phyloP scores from a whole-genome alignment of 306 rosid genomes.

The Albizia julibrissin region DNA sequence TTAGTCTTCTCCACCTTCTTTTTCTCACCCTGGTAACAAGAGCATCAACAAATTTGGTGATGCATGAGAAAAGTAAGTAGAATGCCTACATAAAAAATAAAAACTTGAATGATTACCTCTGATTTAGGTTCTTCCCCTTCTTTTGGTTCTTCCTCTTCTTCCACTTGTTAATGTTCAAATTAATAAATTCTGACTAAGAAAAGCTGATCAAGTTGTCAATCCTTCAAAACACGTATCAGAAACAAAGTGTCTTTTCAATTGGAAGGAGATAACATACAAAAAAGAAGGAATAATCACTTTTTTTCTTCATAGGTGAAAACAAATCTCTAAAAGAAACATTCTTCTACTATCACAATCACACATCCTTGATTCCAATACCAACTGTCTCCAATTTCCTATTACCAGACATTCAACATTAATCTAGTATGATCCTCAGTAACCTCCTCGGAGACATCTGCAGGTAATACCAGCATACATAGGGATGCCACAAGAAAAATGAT shows the following conservation, averaged over 20 bases:
- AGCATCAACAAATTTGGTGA: slow-evolving; percentile 19
- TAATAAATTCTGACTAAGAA: not conserved
- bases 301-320: not conserved
- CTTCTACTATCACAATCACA: not conserved
- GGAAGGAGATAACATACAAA: not conserved
- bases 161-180: slow-evolving; percentile 63
- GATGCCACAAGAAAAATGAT: no score
- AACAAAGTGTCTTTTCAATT: not conserved
- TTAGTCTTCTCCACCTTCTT: slow-evolving; percentile 68
- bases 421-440: not conserved
- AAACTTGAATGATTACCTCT: slow-evolving; percentile 56
- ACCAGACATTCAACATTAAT: not conserved
- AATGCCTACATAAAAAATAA: slow-evolving; percentile 14
- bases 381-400: not conserved
- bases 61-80: slow-evolving; percentile 5
- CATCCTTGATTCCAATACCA: not conserved
- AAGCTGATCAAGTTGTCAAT: not conserved
- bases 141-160: slow-evolving; percentile 95
- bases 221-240: not conserved
- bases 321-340: not conserved
- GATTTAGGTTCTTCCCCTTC: slow-evolving; percentile 85
- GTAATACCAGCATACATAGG: not conserved
- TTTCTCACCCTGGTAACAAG: slow-evolving; percentile 66
- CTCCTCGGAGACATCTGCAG: not conserved
- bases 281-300: not conserved